Percentiles rank a stretch among this genome's conserved stretches.
Conservation (phyloP, 768 basidiomycete species). For the Asterophora parasitica region DNA sequence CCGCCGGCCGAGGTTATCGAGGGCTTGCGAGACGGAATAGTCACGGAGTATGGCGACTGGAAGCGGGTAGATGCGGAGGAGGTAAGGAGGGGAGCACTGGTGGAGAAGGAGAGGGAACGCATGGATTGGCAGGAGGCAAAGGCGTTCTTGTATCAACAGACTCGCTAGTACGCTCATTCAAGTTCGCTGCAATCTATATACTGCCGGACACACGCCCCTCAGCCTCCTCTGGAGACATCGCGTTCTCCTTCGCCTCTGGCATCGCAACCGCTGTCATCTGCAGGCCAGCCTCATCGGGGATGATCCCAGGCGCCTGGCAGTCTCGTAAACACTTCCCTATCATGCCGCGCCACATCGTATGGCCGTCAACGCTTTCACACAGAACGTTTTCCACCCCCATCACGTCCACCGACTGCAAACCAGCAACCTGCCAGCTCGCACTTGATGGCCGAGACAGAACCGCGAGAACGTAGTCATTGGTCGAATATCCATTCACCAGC, state of each 20-base stretch:
- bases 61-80: slow-evolving; percentile 71
- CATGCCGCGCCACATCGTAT: slow-evolving; percentile 45
- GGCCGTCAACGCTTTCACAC: slow-evolving; percentile 44
- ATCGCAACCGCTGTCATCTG: slow-evolving; percentile 28
- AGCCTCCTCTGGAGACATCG: slow-evolving; percentile 16
- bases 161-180: no score
- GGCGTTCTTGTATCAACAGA: slow-evolving; percentile 17
- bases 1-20: slow-evolving; percentile 44
- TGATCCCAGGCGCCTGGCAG: slow-evolving; percentile 36
- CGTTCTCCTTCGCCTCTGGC: slow-evolving; percentile 4
- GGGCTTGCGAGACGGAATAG: slow-evolving; percentile 33
- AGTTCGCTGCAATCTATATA: background rate
- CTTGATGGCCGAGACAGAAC: slow-evolving; percentile 44
- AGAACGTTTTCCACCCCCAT: slow-evolving; percentile 50
- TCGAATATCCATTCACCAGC: slow-evolving; percentile 50
- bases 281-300: slow-evolving; percentile 28
- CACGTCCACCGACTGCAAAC: slow-evolving; percentile 41
- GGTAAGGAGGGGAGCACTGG: slow-evolving; percentile 44
- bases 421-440: slow-evolving; percentile 47
- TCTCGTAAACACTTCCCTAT: slow-evolving; percentile 40
- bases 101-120: slow-evolving; percentile 72
- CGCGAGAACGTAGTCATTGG: slow-evolving; percentile 50
- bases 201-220: background rate
- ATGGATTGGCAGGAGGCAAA: slow-evolving; percentile 64
- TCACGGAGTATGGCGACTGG: slow-evolving; percentile 75